Evolutionary conservation across 495 filamentous ascomycete species (phyloP).

Genomic region (Podospora appendiculata): DNA sequence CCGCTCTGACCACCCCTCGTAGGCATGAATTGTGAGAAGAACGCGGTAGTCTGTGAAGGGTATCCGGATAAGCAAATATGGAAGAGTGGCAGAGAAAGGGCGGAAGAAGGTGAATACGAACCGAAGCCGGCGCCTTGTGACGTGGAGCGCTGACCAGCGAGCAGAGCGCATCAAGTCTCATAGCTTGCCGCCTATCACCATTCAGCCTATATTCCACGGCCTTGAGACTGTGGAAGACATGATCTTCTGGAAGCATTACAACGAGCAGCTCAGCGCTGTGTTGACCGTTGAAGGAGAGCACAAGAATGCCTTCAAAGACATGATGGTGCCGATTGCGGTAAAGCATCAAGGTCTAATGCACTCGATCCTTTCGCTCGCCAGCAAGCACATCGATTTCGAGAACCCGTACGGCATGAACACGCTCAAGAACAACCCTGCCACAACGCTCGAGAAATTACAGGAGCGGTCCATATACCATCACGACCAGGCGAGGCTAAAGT

Average conservation of each 20-base stretch:
- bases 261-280: constrained; percentile 69
- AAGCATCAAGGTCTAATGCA: constrained; percentile 86
- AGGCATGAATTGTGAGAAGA: constrained; percentile 90
- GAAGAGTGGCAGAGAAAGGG: constrained; percentile 73
- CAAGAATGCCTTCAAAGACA: constrained; percentile 83
- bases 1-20: background rate
- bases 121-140: constrained; percentile 1
- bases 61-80: constrained; percentile 85
- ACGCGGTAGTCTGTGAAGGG: constrained; percentile 85
- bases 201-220: constrained; percentile 75
- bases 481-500: constrained; percentile 49
- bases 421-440: constrained; percentile 33
- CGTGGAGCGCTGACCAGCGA: constrained; percentile 17
- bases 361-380: constrained; percentile 78
- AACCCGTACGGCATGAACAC: constrained; percentile 41
- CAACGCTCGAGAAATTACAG: constrained; percentile 33
- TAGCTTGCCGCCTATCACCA: constrained; percentile 49
- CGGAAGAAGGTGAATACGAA: constrained; percentile 49
- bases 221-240: constrained; percentile 81
- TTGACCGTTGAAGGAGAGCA: constrained; percentile 78
- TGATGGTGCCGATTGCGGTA: constrained; percentile 78
- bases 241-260: constrained; percentile 81
- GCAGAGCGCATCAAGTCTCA: constrained; percentile 36
- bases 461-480: constrained; percentile 51
- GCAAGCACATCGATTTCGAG: constrained; percentile 64